Percentiles rank a stretch among this genome's conserved stretches.
Evolutionary conservation across 768 basidiomycete species (phyloP).

Genomic region (Neoboletus subvelutipes): DNA sequence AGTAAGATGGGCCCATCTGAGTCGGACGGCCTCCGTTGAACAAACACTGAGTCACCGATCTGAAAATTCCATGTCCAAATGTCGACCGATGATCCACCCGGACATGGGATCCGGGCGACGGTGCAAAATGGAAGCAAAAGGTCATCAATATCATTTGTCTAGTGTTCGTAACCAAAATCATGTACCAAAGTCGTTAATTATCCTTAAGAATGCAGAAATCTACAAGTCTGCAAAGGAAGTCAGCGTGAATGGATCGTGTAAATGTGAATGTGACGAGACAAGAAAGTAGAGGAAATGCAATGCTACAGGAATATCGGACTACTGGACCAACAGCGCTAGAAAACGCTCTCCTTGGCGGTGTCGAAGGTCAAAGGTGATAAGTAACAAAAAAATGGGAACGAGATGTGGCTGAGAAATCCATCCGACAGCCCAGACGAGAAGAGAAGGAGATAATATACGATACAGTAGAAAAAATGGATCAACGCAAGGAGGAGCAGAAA

Average conservation of each 20-base stretch:
- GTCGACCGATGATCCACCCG: constrained; percentile 14
- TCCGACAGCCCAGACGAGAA: constrained; percentile 30
- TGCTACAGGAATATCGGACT: constrained; percentile 35
- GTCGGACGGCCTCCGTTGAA: background rate
- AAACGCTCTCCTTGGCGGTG: constrained; percentile 34
- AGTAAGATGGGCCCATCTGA: background rate
- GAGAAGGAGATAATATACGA: constrained; percentile 30
- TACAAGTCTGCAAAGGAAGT: constrained; percentile 30
- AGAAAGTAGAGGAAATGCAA: constrained; percentile 27
- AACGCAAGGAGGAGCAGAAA: constrained; percentile 33
- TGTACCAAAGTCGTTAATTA: constrained; percentile 23
- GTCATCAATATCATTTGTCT: constrained; percentile 27
- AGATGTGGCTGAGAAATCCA: constrained; percentile 32
- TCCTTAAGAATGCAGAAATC: constrained; percentile 30
- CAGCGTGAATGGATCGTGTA: constrained; percentile 16
- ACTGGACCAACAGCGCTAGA: constrained; percentile 30
- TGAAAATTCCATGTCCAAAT: background rate
- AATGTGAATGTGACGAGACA: constrained; percentile 13
- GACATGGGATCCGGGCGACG: background rate
- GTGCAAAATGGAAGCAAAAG: constrained; percentile 12
- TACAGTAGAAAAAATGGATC: constrained; percentile 30
- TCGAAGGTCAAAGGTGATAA: constrained; percentile 38
- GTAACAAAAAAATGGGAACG: constrained; percentile 28
- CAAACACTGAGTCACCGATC: constrained; percentile 1
- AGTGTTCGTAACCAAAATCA: constrained; percentile 26